Evolutionary conservation across 2,329 filamentous ascomycete species (phyloP).

Genomic region (Fusarium newnesense): DNA sequence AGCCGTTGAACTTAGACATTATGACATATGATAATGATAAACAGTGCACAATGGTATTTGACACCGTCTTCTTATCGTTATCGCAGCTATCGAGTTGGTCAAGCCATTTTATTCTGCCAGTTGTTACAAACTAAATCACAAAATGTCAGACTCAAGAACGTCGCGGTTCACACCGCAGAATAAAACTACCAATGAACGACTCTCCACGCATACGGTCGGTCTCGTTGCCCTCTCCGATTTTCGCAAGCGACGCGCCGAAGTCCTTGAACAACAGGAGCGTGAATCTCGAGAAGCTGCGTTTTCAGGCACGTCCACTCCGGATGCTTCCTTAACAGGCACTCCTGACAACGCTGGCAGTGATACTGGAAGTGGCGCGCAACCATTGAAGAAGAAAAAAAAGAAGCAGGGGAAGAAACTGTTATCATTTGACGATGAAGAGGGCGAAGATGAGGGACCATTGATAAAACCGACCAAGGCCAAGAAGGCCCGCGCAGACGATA

Average conservation of each 20-base stretch:
- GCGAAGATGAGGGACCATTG: conserved; percentile 60
- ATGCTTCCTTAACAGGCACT: conserved; percentile 60
- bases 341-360: conserved; percentile 56
- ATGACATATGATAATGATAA: background rate
- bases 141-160: conserved; percentile 55
- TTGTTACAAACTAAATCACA: conserved; percentile 1
- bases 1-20: background rate
- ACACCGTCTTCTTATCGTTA: conserved; percentile 22
- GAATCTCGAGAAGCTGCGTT: conserved; percentile 74
- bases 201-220: conserved; percentile 89
- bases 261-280: conserved; percentile 89
- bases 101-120: background rate
- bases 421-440: conserved; percentile 78
- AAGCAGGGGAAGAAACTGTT: conserved; percentile 60
- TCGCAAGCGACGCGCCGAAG: conserved; percentile 93
- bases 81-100: background rate
- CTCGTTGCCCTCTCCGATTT: conserved; percentile 93
- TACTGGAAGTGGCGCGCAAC: conserved; percentile 35
- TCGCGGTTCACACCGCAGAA: conserved; percentile 80
- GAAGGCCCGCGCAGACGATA: conserved; percentile 49
- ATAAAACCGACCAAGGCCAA: conserved; percentile 48
- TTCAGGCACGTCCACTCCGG: conserved; percentile 58
- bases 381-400: conserved; percentile 54
- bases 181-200: conserved; percentile 79
- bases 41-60: background rate